Base-by-base conservation (phyloP, 2,329 filamentous ascomycete species). In the Diaporthe eres region DNA sequence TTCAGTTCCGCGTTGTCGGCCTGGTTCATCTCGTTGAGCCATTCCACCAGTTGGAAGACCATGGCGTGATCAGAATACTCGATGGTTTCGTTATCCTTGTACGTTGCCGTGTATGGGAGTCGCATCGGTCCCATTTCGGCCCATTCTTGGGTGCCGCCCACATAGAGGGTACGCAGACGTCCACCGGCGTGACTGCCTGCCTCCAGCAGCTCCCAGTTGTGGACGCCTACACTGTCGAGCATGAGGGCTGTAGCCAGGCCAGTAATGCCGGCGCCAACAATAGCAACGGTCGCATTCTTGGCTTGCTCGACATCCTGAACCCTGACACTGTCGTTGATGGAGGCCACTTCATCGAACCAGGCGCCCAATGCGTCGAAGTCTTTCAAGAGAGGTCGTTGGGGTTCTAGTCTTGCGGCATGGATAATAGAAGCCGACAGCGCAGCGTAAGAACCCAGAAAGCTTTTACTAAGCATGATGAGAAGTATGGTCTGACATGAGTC, bases 231-330 rank as follows among this genome's bases (percentile, higher is more conserved):
- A 76, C 87, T 85, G 3, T 81, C 89, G 81, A 83, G 88, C 85
- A 83, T 82, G 9, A 90, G 84, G 74, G 85, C 87, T 3, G 88
- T 92, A 87, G 93, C 91, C 61, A 94, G 82, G 0, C 92, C 92
- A 2, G 90, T 85, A 88, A 93, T 93, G 12, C 92, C 92, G 15
- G 88, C 92, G n/a, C 92, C 92, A 6, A 93, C 84, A 68, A 94
- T 93, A 71, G 87, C 92, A 77, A 94, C 87, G 60, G 84, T 83
- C 81, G 91, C 91, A 76, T 82, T 85, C 84, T 93, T 93, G 47
- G 88, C 88, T 8, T 86, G 82, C 3, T 85, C 81, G 6, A 89
- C 89, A 77, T 90, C 89, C 7, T 31, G 25, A 0, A 89, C 85
- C 13, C 86, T 82, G 63, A 86, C 85, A 19, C 90, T 91, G 47